Evolutionary conservation across 192 early-diverging fungal genomes (phyloP).

Genomic region (Backusella liffmaniae): DNA sequence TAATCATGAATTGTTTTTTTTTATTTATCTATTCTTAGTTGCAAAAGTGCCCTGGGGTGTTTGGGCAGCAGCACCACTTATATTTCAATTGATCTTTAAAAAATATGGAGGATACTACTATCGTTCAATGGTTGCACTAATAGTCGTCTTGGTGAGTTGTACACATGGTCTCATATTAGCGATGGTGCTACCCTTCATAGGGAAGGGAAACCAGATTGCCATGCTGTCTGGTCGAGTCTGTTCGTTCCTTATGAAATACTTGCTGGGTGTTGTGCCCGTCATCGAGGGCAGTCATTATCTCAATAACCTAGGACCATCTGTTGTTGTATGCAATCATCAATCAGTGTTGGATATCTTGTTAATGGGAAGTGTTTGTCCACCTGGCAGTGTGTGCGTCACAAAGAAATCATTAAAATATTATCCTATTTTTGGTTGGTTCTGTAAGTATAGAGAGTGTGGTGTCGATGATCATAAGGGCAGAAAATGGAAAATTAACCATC

Average conservation of each 20-base stretch:
- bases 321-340: conserved; percentile 88
- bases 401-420: conserved; percentile 69
- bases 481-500: background rate
- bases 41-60: background rate
- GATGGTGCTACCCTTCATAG: conserved; percentile 53
- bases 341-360: conserved; percentile 73
- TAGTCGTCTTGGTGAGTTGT: background rate
- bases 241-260: conserved; percentile 41
- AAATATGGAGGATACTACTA: conserved; percentile 14
- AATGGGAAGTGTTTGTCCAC: conserved; percentile 65
- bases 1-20: too few relatives aligned
- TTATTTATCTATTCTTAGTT: background rate
- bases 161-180: conserved; percentile 47
- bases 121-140: background rate
- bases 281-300: conserved; percentile 62
- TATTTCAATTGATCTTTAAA: conserved; percentile 18
- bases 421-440: conserved; percentile 76
- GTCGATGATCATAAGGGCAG: background rate
- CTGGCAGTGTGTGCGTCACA: conserved; percentile 62
- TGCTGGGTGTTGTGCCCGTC: conserved; percentile 59
- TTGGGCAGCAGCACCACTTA: conserved; percentile 11
- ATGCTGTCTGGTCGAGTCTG: conserved; percentile 56
- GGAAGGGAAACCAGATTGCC: conserved; percentile 56
- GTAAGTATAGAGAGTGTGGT: conserved; percentile 40
- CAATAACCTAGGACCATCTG: conserved; percentile 47